A percentile compares a stretch with the other conserved stretches of the same genome.
These are phyloP conservation scores for Talaromyces nanjingensis DNA, from an alignment of 495 filamentous ascomycete genomes.

Conservation along the genomic window DNA sequence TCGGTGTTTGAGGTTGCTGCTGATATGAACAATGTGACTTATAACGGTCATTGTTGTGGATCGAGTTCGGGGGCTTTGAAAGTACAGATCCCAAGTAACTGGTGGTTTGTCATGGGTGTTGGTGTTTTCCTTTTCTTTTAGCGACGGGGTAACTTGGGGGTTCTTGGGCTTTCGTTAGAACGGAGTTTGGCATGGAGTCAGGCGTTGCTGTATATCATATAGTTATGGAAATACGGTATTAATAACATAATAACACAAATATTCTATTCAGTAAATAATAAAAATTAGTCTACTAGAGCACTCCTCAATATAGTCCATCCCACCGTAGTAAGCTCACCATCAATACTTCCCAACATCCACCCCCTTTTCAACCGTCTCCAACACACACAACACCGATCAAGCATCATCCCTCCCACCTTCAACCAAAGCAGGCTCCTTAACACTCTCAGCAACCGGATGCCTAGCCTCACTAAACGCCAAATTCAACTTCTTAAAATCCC, in stretches of 20 bases:
- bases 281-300: background rate
- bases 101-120: background rate
- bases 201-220: background rate
- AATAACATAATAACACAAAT: background rate
- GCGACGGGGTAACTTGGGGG: background rate
- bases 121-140: background rate
- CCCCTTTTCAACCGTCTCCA: background rate
- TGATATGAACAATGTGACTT: slow-evolving; percentile 76
- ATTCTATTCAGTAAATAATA: background rate
- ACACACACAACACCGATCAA: background rate
- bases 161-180: background rate
- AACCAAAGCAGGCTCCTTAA: background rate
- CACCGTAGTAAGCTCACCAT: background rate
- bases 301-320: background rate
- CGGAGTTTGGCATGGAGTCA: background rate
- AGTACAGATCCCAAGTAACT: slow-evolving; percentile 1
- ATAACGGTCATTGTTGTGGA: slow-evolving; percentile 69
- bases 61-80: slow-evolving; percentile 23
- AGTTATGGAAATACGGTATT: background rate
- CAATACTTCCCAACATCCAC: background rate
- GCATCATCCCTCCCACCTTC: background rate
- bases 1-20: slow-evolving; percentile 90
- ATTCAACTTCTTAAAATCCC: slow-evolving; percentile 16
- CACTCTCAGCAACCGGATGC: background rate
- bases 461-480: slow-evolving; percentile 17